A percentile compares a stretch with the other conserved stretches of the same genome.
phyloP scores from a whole-genome alignment of 768 basidiomycete species.

The Boletus bicolor region DNA sequence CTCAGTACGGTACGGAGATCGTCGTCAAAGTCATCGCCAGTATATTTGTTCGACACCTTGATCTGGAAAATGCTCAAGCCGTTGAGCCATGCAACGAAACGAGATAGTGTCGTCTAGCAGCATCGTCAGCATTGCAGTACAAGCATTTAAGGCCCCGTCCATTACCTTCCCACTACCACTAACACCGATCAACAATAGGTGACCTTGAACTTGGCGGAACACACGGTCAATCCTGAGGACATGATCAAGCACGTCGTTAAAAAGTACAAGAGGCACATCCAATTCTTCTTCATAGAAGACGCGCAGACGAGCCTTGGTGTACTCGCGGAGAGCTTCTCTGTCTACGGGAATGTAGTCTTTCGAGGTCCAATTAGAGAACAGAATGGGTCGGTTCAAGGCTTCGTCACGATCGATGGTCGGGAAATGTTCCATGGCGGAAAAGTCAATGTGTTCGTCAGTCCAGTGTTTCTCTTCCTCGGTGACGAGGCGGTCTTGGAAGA shows the following conservation, averaged over 20 bases:
- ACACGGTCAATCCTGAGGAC: constrained; percentile 97
- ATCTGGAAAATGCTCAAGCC: constrained; percentile 99
- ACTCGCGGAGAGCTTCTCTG: constrained; percentile 88
- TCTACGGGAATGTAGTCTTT: constrained; percentile 96
- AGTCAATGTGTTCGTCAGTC: constrained; percentile 93
- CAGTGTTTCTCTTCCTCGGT: constrained; percentile 88
- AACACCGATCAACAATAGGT: constrained; percentile 93
- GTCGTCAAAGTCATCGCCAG: constrained; percentile 97
- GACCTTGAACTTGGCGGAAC: constrained; percentile 97
- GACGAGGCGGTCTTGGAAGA: constrained; percentile 97
- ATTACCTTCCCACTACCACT: constrained; percentile 96
- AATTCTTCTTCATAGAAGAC: constrained; percentile 99
- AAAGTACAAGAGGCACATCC: constrained; percentile 94
- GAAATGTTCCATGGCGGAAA: constrained; percentile 84
- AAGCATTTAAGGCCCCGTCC: neutral
- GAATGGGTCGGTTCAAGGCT: constrained; percentile 82
- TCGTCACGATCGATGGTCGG: constrained; percentile 87
- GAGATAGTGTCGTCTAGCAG: constrained; percentile 86
- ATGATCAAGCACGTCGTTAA: constrained; percentile 98
- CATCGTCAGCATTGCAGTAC: constrained; percentile 14
- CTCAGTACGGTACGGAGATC: constrained; percentile 94
- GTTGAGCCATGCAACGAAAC: constrained; percentile 99
- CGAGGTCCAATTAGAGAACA: constrained; percentile 99
- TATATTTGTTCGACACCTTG: constrained; percentile 99
- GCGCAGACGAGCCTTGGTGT: constrained; percentile 91